Percentiles rank a stretch among this genome's conserved stretches.
Evolutionary conservation across 2,329 filamentous ascomycete genomes (phyloP).

Genomic region (Phialophora macrospora): DNA sequence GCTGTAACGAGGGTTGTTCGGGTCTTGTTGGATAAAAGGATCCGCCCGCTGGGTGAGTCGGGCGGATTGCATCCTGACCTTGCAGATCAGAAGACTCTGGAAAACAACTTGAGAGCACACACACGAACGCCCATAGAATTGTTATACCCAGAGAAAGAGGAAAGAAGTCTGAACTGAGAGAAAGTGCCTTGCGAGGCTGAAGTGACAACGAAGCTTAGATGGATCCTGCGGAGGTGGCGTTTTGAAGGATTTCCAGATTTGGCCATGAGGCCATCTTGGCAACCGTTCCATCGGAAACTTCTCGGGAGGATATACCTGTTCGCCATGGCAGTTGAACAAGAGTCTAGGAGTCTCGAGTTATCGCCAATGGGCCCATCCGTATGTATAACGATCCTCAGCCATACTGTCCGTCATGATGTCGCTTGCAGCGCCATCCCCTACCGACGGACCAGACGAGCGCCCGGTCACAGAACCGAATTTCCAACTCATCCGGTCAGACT

Average conservation of each 20-base stretch:
- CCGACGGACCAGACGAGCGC: too few species aligned
- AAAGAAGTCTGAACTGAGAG: neutral
- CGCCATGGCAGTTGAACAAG: neutral
- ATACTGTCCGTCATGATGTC: too few species aligned
- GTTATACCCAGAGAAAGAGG: neutral
- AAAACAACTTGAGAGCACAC: neutral
- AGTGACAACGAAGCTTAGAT: neutral
- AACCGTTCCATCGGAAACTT: neutral
- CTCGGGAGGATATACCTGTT: neutral
- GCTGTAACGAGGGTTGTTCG: constrained; percentile 27
- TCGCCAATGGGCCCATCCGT: too few species aligned
- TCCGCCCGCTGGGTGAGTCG: neutral
- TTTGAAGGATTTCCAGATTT: constrained; percentile 7
- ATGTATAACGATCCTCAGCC: too few species aligned
- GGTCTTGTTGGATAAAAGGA: constrained; percentile 22
- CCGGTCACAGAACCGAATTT: too few species aligned
- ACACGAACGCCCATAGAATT: neutral
- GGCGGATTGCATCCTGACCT: constrained; percentile 1
- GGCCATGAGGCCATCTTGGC: neutral
- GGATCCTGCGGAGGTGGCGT: neutral
- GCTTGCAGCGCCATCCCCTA: too few species aligned
- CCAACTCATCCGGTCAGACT: too few species aligned
- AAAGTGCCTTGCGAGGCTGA: neutral
- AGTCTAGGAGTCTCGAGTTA: too few species aligned
- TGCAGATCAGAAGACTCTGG: neutral